Percentiles rank a stretch among this genome's conserved stretches.
Conservation (phyloP, 345 rosid genomes). For the Capsella bursapastoris region DNA sequence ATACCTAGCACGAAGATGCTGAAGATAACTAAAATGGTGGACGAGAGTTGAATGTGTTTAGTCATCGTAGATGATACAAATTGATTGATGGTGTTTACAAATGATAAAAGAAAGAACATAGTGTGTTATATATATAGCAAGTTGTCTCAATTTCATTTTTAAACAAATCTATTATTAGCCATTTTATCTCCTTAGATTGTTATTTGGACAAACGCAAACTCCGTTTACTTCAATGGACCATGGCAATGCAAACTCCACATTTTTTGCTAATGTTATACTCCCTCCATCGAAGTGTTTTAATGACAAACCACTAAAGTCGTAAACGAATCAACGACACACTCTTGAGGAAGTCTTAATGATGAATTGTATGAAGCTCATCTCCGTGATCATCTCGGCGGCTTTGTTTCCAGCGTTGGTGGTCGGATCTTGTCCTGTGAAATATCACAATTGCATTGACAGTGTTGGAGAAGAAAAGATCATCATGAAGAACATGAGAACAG, state of each 20-base stretch:
- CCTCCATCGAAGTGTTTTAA: not conserved
- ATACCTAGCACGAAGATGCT: not conserved
- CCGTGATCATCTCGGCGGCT: not conserved
- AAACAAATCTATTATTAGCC: not conserved
- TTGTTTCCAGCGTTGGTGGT: conserved; percentile 3
- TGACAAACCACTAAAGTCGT: not conserved
- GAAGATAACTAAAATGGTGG: not conserved
- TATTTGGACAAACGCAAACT: not conserved
- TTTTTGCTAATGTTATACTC: not conserved
- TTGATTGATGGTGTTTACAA: not conserved
- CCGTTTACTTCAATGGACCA: not conserved
- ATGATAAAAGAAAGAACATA: not conserved
- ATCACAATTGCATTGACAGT: not conserved
- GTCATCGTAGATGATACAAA: not conserved
- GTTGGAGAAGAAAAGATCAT: not conserved
- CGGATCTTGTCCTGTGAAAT: conserved; percentile 1
- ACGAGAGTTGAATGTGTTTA: not conserved
- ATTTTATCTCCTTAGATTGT: not conserved
- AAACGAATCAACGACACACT: not conserved
- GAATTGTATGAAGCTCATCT: conserved; percentile 11
- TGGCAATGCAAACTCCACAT: not conserved
- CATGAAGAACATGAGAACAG: not conserved
- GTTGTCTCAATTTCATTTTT: not conserved
- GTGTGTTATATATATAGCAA: not conserved
- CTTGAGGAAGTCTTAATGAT: not conserved